Base-by-base conservation (phyloP, 2,329 filamentous ascomycete genomes). In the Diplocarpon mali region DNA sequence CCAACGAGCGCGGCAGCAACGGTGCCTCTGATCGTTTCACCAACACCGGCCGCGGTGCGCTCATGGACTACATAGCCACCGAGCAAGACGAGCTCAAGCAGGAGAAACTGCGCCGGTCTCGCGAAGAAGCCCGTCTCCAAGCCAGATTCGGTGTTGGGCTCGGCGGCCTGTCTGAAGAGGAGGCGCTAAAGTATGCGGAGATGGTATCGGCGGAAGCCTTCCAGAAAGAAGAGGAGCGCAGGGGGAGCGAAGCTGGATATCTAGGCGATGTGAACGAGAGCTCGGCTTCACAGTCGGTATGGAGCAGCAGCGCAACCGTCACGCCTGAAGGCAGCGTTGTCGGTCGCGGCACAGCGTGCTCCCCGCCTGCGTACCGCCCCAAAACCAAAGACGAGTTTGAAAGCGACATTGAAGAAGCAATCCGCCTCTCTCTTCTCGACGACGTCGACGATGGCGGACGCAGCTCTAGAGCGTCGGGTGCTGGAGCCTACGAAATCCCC, bases 101-200 rank as follows among this genome's bases (percentile, higher is more conserved):
- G 8, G 86, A 94, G 57, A 78, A 81, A 54, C 68, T 80, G 28
- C 73, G 77, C 35, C 75, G 77, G 32, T 71, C 72, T 17, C 80
- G 80, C 45, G 82, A 93, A 57, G 71, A 78, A 44, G 74, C 78
- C 13, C 78, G 80, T 17, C 69, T 96, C 20, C 82, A 78, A 30
- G 80, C 77, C 27, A 78, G 90, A 30, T 98, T 95, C 57, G 92
- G 92, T 5, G 78, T 92, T 2, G 86, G 88, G 29, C 65, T 95
- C 1, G 75, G 69, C 2, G 77, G 78, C 24, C 60, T 83, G 49
- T 81, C 70, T 2, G 79, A 83, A 52, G 77, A 82, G 54, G 79
- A 83, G 56, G 74, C 78, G 14, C 51, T 83, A 15, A 69, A 67
- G 29, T 83, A 83, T 53, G 78, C 77, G 0, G 75, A 79, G 58